Evolutionary conservation across 2,329 filamentous ascomycete species (phyloP), one percentile per base, ranked within the genome.

Genomic region (Fusarium coffeatum): DNA sequence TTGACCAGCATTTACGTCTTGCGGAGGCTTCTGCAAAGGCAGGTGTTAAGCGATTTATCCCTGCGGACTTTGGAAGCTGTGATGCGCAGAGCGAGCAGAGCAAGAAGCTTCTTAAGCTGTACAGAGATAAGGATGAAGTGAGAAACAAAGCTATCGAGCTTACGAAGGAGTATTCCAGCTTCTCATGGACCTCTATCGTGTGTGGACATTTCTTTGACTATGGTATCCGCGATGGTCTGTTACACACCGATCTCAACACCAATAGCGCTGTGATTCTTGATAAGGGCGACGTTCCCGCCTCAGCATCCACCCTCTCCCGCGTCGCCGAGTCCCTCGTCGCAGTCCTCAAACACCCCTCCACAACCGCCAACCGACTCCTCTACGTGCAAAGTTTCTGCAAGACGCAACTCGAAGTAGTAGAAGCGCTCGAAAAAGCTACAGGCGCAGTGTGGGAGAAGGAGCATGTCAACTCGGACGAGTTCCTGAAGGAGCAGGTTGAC

Each of bases 21-120:
- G 84, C 88, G 46, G 85, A 90, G 53, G 89, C 88, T 0, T 85
- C 88, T 25, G 82, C 86, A 42, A 81, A 82, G 8, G 88, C 88
- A 7, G 87, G 88, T 23, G 87, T 91, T 4, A 83, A 87, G 68
- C 83, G 88, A 27, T 89, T 89, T 79, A 81, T 91, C 42, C 88
- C 89, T 4, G 86, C 86, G 16, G 89, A 91, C 69, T 91, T 85
- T 63, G 82, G 81, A 34, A 75, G 76, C 66, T 80, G 78, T 53
- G 79, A 81, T 62, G 78, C 79, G 2, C 72, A 75, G 45, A 76
- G 72, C n/a, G 78, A 78, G 27, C 77, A 82, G 69, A 74, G 78
- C 0, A 77, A 76, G 62, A 72, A 74, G 23, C 63, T 78, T 5
- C 62, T 81, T 22, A 73, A 75, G 57, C 71, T 81, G 2, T 81